Base-by-base conservation (phyloP, 805 yeast genomes). In the Metschnikowia continentalis region DNA sequence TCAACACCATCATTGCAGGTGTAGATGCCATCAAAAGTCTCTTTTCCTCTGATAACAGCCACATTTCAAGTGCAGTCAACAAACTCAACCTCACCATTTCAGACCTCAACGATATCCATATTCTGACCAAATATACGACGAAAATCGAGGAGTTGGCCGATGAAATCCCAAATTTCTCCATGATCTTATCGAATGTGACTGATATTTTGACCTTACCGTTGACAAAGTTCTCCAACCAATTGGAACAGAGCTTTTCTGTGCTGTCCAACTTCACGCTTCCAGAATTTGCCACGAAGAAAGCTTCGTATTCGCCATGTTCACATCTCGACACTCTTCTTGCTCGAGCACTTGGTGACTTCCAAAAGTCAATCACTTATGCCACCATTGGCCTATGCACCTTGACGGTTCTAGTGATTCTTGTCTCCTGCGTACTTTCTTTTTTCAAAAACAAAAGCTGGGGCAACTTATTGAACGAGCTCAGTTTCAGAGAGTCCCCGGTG, bases 111-210 rank as follows among this genome's bases (percentile, higher is more conserved):
- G 69, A 84, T 52, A 65, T 92, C 50, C 62, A 78, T 14, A 86
- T 94, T 11, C 89, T 97, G 1, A 60, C 80, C 0, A 68, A 82
- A 0, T 82, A 91, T 39, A 79, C 88, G 55, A 63, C 65, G 1
- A 79, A 82, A 30, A 71, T 94, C 15, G 78, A 79, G 3, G 55
- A 61, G 0, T 65, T 90, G 39, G 69, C 78, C 19, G 66, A 69
- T 0, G 71, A 79, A 2, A 68, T 86, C 0, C 96, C 95, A 0
- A 78, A 81, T 53, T 89, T 89, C 63, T 80, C 78, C 2, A 75
- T 77, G 6, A 83, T 89, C 3, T 78, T 82, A 60, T 79, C 82
- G 52, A 75, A 77, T 19, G 82, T 94, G 0, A 75, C 80, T 40
- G 50, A 62, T 0, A 57, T 83, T 37, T 75, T 92, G 7, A 67